Percentiles rank a stretch among this genome's conserved stretches.
Conservation (phyloP, 176 grass and related monocot genomes). For the Phyllostachys edulis region DNA sequence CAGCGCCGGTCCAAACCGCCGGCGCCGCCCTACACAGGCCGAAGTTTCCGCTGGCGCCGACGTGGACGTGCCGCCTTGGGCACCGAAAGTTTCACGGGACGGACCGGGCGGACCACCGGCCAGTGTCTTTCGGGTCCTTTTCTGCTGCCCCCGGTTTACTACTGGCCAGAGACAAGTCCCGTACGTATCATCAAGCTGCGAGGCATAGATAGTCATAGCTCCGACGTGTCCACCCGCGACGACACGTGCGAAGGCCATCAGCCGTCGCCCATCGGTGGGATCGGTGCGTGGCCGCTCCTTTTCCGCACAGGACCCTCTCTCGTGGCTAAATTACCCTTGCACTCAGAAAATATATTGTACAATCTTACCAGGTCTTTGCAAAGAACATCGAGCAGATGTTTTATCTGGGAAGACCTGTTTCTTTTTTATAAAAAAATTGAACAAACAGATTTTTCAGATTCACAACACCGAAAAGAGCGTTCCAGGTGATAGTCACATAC, state of each 20-base stretch:
- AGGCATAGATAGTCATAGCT: neutral
- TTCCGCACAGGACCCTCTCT: neutral
- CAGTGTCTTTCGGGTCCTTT: too few species aligned
- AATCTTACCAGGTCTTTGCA: too few species aligned
- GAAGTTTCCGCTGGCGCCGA: slow-evolving; percentile 29
- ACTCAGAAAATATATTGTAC: too few species aligned
- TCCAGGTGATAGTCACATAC: neutral
- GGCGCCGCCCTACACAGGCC: neutral
- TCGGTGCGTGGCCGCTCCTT: neutral
- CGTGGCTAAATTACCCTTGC: neutral
- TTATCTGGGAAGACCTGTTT: too few species aligned
- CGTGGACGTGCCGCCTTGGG: slow-evolving; percentile 21
- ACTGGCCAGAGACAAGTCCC: neutral
- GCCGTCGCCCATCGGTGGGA: neutral
- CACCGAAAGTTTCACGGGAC: slow-evolving; percentile 39
- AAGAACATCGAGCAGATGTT: too few species aligned
- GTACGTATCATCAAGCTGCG: neutral
- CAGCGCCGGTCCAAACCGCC: neutral
- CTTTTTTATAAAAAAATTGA: neutral
- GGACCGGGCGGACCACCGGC: neutral
- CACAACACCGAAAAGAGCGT: neutral
- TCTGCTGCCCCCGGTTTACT: neutral
- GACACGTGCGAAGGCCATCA: slow-evolving; percentile 21
- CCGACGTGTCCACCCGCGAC: slow-evolving; percentile 7
- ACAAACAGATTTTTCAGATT: neutral